phyloP scores from a whole-genome alignment of 2,329 filamentous ascomycete species.

The Sarocladium kiliense region DNA sequence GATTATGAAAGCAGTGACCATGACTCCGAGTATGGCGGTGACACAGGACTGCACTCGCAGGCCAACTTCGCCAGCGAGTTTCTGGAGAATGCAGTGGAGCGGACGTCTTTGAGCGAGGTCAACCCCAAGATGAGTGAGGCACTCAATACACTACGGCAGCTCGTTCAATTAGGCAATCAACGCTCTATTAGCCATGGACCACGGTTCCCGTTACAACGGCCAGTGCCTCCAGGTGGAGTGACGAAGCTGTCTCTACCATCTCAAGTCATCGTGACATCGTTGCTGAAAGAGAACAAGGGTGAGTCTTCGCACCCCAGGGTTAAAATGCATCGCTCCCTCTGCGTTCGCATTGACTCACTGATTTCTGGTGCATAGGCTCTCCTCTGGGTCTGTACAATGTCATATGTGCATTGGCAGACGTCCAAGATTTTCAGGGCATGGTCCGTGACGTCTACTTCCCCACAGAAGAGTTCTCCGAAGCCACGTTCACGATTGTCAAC shows the following conservation, averaged over 20 bases:
- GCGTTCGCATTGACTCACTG: neutral
- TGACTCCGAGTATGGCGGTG: constrained; percentile 40
- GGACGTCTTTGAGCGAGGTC: constrained; percentile 38
- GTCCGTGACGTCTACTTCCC: constrained; percentile 47
- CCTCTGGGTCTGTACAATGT: constrained; percentile 46
- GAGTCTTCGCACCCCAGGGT: constrained; percentile 11
- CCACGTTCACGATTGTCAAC: constrained; percentile 46
- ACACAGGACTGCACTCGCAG: constrained; percentile 43
- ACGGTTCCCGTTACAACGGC: constrained; percentile 40
- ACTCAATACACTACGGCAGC: constrained; percentile 44
- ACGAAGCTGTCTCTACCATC: constrained; percentile 52
- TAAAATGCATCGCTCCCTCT: neutral
- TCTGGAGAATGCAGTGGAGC: constrained; percentile 46
- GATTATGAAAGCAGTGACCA: constrained; percentile 33
- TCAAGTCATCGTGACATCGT: constrained; percentile 41
- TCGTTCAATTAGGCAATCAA: constrained; percentile 45
- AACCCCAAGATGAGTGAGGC: constrained; percentile 49
- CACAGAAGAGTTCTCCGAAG: constrained; percentile 44
- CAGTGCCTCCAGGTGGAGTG: constrained; percentile 39
- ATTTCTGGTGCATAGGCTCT: constrained; percentile 34
- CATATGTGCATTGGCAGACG: constrained; percentile 42
- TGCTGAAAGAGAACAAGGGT: constrained; percentile 45
- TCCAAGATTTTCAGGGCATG: constrained; percentile 44
- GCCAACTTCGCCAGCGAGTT: constrained; percentile 51
- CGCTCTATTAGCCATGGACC: constrained; percentile 35